phyloP scores from a whole-genome alignment of 352 stramenopile species.

The Phytophthora macrochlamydospora region DNA sequence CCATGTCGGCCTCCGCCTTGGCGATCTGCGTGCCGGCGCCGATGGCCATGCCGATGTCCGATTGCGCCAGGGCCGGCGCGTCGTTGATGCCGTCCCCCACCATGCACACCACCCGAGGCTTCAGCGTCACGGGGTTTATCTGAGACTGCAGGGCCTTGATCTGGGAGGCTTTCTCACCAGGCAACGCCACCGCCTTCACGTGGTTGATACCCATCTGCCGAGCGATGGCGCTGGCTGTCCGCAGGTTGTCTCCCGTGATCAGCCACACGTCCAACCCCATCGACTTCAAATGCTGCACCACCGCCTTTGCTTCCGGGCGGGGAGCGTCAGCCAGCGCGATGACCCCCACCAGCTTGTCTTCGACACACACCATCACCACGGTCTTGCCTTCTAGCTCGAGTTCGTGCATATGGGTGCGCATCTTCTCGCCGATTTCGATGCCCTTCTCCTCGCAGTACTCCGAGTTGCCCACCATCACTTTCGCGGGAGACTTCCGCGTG shows the following conservation, averaged over 20 bases:
- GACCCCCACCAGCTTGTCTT: constrained; percentile 71
- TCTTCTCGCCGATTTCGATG: constrained; percentile 64
- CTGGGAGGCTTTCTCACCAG: constrained; percentile 94
- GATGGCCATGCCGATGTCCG: constrained; percentile 93
- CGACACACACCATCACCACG: constrained; percentile 78
- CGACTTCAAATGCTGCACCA: constrained; percentile 77
- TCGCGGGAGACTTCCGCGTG: constrained; percentile 22
- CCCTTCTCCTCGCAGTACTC: constrained; percentile 84
- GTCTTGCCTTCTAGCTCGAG: constrained; percentile 88
- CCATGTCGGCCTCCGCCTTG: constrained; percentile 88
- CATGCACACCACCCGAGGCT: constrained; percentile 90
- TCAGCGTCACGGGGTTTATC: constrained; percentile 71
- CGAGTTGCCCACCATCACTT: constrained; percentile 77
- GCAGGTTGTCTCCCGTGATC: constrained; percentile 93
- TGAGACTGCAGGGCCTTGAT: constrained; percentile 86
- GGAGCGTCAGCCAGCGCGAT: constrained; percentile 81
- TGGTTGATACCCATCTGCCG: constrained; percentile 89
- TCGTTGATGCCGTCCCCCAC: constrained; percentile 97
- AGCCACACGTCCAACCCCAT: constrained; percentile 89
- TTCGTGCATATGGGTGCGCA: constrained; percentile 79
- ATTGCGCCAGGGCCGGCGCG: constrained; percentile 90
- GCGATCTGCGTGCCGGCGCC: constrained; percentile 92
- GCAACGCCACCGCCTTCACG: constrained; percentile 89
- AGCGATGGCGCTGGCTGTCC: constrained; percentile 90
- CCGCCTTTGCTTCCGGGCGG: constrained; percentile 70